Base-by-base conservation (phyloP, 768 basidiomycete genomes). In the Auriculariales sp. region DNA sequence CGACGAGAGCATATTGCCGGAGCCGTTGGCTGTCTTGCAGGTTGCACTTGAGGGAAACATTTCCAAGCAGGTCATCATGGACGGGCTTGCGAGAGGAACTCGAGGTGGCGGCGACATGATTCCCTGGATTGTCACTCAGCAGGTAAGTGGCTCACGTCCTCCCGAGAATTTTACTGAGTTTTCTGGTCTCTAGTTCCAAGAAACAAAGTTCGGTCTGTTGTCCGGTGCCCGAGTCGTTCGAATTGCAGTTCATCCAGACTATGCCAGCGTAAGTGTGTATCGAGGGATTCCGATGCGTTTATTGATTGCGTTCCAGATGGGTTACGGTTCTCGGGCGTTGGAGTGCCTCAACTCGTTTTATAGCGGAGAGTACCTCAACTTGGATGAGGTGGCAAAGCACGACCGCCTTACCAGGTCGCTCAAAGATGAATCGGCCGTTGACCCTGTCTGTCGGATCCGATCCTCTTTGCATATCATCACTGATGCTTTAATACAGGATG, bases 21-120 rank as follows among this genome's bases (percentile, higher is more conserved):
- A 97, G 55, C 95, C 95, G 5, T 73, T 99, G 32, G 94, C 91
- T 4, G 95, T 98, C 4, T 64, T 99, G 17, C 94, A 98, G 61
- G 91, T 99, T 22, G 93, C 95, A 17, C 66, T 98, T 52, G 95
- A 99, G 66, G 95, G 95, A 5, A 83, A 83, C 55, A 91, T 99
- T 53, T 83, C 83, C 56, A 83, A 79, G 64, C 77, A 80, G 49
- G 78, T 75, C 31, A 89, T 99, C 52, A 66, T 94, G 71, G 91
- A 92, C 52, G 85, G 86, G 25, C 60, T 97, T 12, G 77, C 80
- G 28, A 73, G 91, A 35, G 94, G 94, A 11, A 69, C 83, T 59
- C 74, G 89, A 50, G 83, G 86, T 2, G 84, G 89, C 0, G 95
- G 95, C 1, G 95, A 99, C 67, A 81, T 99, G 79, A 95, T 99